Conservation (phyloP, 768 basidiomycete genomes). For the Mycena filopes region DNA sequence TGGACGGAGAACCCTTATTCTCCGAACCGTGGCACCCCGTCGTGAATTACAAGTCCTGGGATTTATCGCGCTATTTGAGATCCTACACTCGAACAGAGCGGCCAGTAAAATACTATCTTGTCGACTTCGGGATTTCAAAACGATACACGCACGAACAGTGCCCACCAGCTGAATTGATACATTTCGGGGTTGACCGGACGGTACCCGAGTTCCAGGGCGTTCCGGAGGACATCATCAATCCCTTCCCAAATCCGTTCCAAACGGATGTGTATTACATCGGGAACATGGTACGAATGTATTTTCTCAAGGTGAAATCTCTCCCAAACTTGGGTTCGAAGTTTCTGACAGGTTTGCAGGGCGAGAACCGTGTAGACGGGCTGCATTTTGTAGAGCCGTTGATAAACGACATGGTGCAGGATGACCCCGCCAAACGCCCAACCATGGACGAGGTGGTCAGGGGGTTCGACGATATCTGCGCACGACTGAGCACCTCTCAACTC, state of each 20-base stretch:
- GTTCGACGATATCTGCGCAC: conserved; percentile 33
- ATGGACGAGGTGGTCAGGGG: conserved; percentile 49
- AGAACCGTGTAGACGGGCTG: conserved; percentile 15
- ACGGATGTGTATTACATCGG: conserved; percentile 58
- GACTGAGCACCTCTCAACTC: conserved; percentile 9
- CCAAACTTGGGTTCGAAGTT: neutral
- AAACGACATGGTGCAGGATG: conserved; percentile 47
- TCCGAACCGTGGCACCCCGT: conserved; percentile 30
- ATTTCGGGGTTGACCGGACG: conserved; percentile 54
- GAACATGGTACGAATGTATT: conserved; percentile 33
- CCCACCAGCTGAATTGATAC: conserved; percentile 39
- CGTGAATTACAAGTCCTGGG: no score
- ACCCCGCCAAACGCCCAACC: conserved; percentile 48
- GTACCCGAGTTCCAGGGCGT: conserved; percentile 47
- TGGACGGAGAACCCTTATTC: conserved; percentile 44
- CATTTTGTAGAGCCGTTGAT: conserved; percentile 48
- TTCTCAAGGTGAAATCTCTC: conserved; percentile 41
- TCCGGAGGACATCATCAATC: no score
- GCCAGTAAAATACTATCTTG: conserved; percentile 48
- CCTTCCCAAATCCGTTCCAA: conserved; percentile 54
- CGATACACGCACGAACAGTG: conserved; percentile 39
- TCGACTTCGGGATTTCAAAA: conserved; percentile 50
- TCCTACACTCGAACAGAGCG: conserved; percentile 41
- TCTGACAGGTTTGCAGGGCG: neutral
- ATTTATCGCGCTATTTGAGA: conserved; percentile 10